Base-by-base conservation (phyloP, 1,139 yeast species). In the Wickerhamomyces sp. region DNA sequence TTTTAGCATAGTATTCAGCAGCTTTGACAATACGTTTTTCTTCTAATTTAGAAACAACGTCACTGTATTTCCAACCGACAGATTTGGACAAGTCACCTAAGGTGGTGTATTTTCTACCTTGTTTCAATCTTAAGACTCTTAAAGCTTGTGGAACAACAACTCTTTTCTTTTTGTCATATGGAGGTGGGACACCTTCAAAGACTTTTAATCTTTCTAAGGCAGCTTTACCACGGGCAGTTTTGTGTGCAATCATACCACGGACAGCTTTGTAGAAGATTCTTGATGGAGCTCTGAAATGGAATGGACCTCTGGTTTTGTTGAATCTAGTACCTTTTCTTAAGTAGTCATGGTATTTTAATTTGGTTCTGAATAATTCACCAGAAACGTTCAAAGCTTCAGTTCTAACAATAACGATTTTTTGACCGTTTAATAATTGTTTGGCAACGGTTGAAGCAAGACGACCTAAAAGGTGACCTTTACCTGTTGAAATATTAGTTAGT, bases 261-360 rank as follows among this genome's bases (percentile, higher is more conserved):
- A 93, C 77, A 69, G 99, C 97, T 87, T 93, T 93, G 94, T 90
- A 91, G 78, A 93, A 89, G 78, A 93, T 90, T 81, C 98, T 90
- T 58, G 98, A 90, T 75, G 99, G 99, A 58, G 99, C 99, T 80
- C 98, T 93, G 96, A 93, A 93, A 76, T 93, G 99, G 98, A 93
- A 94, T 72, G 98, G 98, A 80, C 99, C 99, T 75, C 90, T 88
- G 68, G 82, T 84, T 81, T 90, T 90, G 95, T 93, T 93, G 93
- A 76, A 93, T 80, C 96, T 88, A 72, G 99, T 89, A 66, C 95
- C 87, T 84, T 93, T 93, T 85, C 99, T 91, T 76, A 93, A 87
- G 91, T 91, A 93, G 75, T 95, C 99, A 77, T 91, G 97, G 93
- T 89, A 93, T 88, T 93, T 93, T 76, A 91, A 85, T 81, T 93